Percentiles rank a stretch among this genome's conserved stretches.
Conservation (phyloP, 2,329 filamentous ascomycete genomes). For the Massarina eburnea region DNA sequence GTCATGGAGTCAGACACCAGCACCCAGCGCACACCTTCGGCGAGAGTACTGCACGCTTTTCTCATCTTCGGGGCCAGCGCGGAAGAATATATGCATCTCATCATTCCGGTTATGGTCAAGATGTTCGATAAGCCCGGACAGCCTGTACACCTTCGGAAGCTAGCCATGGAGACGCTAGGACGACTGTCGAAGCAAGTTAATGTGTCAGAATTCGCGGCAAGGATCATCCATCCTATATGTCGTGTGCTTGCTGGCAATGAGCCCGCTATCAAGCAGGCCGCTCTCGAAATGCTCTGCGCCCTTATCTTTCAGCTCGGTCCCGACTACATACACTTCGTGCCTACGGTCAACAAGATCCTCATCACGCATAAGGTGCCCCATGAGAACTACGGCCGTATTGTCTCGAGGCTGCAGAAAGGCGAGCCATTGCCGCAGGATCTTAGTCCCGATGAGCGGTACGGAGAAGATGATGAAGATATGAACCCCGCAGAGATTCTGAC, state of each 20-base stretch:
- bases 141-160: constrained; percentile 76
- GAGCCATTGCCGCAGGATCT: constrained; percentile 94
- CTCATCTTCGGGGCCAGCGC: constrained; percentile 92
- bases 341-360: constrained; percentile 85
- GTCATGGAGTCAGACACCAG: constrained; percentile 85
- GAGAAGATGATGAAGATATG: constrained; percentile 75
- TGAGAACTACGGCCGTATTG: constrained; percentile 86
- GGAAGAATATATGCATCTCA: constrained; percentile 99
- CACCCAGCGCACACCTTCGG: constrained; percentile 75
- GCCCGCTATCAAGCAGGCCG: constrained; percentile 72
- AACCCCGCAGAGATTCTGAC: constrained; percentile 80
- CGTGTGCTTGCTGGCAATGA: constrained; percentile 77
- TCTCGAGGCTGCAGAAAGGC: constrained; percentile 90
- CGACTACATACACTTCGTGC: constrained; percentile 92
- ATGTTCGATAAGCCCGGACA: constrained; percentile 90
- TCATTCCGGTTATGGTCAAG: constrained; percentile 91
- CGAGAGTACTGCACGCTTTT: constrained; percentile 91
- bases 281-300: constrained; percentile 90
- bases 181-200: constrained; percentile 96
- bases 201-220: constrained; percentile 92
- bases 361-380: constrained; percentile 80
- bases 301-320: constrained; percentile 94
- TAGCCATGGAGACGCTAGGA: constrained; percentile 91
- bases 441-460: constrained; percentile 80
- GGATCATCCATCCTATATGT: constrained; percentile 92